Base-by-base conservation (phyloP, 768 basidiomycete species). In the Tulasnella sp. region DNA sequence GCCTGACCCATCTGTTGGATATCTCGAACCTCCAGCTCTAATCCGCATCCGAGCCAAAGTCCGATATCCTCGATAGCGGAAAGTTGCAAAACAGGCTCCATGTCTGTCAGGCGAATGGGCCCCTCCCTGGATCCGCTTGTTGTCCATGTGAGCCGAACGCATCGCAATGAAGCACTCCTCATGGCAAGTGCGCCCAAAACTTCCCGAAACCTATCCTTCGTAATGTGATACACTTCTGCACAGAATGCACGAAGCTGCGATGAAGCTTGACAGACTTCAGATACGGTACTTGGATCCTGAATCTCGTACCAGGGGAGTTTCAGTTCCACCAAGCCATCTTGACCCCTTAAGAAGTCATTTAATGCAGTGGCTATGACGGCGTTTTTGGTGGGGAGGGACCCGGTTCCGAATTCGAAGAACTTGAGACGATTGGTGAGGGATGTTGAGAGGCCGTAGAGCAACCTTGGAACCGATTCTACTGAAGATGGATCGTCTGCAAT, bases 1-100 rank as follows among this genome's bases (percentile, higher is more conserved):
- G 64, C 64, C 28, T 69, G 64, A 20, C 64, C 64, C 64, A 69
- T 69, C 64, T 34, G n/a, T 14, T 37, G 64, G 34, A 69, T 69
- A 28, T 69, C 64, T 18, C 11, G 64, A 34, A 37, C 12, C 5
- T 34, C 18, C 34, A 69, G 64, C n/a, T 31, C 24, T 14, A 69
- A 28, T 69, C 34, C 16, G 31, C 9, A 34, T 28, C 14, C 64
- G 5, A 69, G 31, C 64, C 64, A 69, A 31, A 69, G 64, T 6
- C 34, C 16, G 14, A 69, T 28, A 28, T 69, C 64, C 28, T 69
- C 64, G 5, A 69, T 7, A 16, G 6, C 31, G 16, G 64, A 20
- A 18, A 69, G 64, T 37, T 34, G 64, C 16, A 31, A 34, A 3
- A 69, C 7, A 20, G 34, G 34, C 31, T 69, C 64, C 8, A 69